Evolutionary conservation across 306 rosid species (phyloP), one percentile per base, ranked within the genome.

Genomic region (Gillenia trifoliata): DNA sequence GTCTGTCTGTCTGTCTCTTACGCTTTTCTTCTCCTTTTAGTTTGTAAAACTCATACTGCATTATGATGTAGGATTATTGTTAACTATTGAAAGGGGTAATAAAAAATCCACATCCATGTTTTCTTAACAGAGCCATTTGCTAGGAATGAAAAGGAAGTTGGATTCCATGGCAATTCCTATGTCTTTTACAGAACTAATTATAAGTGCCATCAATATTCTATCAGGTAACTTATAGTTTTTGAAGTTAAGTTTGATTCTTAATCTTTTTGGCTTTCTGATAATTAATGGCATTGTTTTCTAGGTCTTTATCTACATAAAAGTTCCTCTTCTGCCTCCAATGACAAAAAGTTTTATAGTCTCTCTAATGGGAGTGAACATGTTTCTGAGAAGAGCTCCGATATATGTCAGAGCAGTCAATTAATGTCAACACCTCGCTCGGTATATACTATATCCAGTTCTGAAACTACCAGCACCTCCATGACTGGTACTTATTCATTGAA

Each of bases 91-190:
- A 26, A 63, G 55, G 20, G 38, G 63, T 56, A 73, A 71, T 68
- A 34, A 59, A 59, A 77, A 77, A 57, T 74, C 78, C 31, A 41
- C 47, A 56, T 80, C 70, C 60, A 36, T 65, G 73, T 75, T 80
- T 73, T 82, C 73, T 75, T 78, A 75, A 52, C 83, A 95, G 99
- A 79, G 78, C 82, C 96, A 95, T 88, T 87, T 95, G 85, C 98
- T 95, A 82, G 86, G 77, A 81, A 85, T 95, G 91, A 92, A 88
- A 88, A 70, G 89, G 62, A 92, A 77, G 47, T 75, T 71, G 74
- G 79, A 71, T 72, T 75, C 80, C 72, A 79, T 16, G 36, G 85
- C 86, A 73, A 68, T 76, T 64, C 78, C 84, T 6, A 16, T 82
- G 55, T 86, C 87, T 61, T 92, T 92, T 69, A 81, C 93, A 1